Evolutionary conservation across 768 basidiomycete species (phyloP), one percentile per base, ranked within the genome.

Genomic region (Dioszegia aurantiaca): DNA sequence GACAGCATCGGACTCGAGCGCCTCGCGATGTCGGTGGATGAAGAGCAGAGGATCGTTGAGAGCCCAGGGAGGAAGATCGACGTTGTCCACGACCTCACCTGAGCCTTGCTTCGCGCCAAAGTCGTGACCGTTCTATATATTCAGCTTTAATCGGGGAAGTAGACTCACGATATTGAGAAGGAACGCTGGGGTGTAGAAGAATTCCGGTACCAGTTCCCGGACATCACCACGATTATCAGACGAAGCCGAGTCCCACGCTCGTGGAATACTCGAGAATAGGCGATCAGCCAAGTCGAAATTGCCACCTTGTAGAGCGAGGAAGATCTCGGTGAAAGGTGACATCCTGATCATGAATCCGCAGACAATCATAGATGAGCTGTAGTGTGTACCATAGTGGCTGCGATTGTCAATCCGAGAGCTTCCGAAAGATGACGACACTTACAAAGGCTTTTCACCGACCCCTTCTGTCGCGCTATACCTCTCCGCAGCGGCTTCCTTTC

Each of bases 341-440:
- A 93, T 78, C 21, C 93, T 83, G 55, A 97, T 93, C 65, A 94
- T 78, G 78, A 88, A 95, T 65, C 94, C 91, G 78, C 90, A 93
- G 43, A 92, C 89, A 58, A 91, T 94, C 92, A 95, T 95, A 2
- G 90, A 93, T 10, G 90, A 93, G 70, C 88, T 90, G 70, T 92
- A 97, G 72, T 97, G 93, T 0, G 93, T 95, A 41, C 93, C 79
- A 40, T 74, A 76, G 43, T 70, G 69, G 55, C 64, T 65, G 39
- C 8, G 31, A 54, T 11, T 28, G 12, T 60, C 24, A 58, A 36
- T 12, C 6, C 31, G 37, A 9, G 37, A 27, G 17, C 24, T 21
- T 16, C n/a, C 12, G 17, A 24, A 9, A 26, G 12, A 14, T 45
- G 4, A 26, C 10, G 17, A 5, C 5, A 61, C 70, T 63, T 30